Evolutionary conservation across 257 asterid genomes (phyloP).

Genomic region (Hygrophila difformis): DNA sequence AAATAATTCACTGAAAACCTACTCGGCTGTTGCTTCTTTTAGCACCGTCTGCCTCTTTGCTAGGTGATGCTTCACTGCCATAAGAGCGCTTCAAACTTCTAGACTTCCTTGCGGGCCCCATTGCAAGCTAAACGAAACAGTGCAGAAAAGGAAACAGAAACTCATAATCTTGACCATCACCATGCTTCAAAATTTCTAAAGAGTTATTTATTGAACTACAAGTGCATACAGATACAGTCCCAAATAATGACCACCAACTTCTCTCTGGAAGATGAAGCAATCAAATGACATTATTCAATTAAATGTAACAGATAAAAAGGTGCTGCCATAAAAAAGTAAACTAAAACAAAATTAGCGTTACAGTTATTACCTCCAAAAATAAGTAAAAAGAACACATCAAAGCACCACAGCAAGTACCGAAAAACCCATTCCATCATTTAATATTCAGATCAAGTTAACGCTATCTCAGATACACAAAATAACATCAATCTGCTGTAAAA

Average conservation of each 20-base stretch:
- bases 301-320: constrained; percentile 14
- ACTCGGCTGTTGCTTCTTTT: constrained; percentile 71
- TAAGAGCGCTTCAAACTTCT: constrained; percentile 56
- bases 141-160: constrained; percentile 9
- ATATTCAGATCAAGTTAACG: background rate
- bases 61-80: constrained; percentile 60
- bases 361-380: too few relatives aligned
- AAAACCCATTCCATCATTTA: constrained; percentile 11
- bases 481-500: too few relatives aligned
- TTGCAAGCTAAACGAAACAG: constrained; percentile 22
- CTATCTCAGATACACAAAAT: too few relatives aligned
- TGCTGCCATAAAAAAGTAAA: too few relatives aligned
- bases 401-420: background rate
- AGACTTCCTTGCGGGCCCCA: constrained; percentile 83
- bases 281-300: constrained; percentile 10
- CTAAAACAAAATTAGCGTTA: too few relatives aligned
- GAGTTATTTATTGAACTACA: constrained; percentile 15
- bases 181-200: constrained; percentile 11
- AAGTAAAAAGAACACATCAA: too few relatives aligned
- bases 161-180: constrained; percentile 11
- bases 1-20: constrained; percentile 29
- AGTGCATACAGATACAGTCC: constrained; percentile 9
- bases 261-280: constrained; percentile 8
- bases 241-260: constrained; percentile 5
- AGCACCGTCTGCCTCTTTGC: constrained; percentile 52